A percentile compares a stretch with the other conserved stretches of the same genome.
These are phyloP conservation scores for Geotrichum citri-aurantii DNA, from an alignment of 1,139 yeast species.

Conservation along the genomic window DNA sequence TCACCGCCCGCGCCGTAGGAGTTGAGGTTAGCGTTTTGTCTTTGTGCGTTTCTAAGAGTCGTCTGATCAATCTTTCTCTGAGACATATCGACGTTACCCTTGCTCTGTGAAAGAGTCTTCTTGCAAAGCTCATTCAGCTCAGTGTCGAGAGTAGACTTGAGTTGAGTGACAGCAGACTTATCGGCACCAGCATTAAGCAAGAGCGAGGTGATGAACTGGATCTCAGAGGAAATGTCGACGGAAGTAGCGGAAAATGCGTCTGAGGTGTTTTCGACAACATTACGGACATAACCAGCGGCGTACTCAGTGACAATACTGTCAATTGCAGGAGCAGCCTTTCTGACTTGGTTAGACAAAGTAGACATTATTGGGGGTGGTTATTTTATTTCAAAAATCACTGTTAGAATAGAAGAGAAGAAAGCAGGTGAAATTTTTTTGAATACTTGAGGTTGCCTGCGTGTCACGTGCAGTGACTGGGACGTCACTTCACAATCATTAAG, in stretches of 20 bases:
- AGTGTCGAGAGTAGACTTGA: conserved; percentile 44
- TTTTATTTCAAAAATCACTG: background rate
- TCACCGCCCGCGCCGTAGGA: conserved; percentile 46
- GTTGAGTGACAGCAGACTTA: conserved; percentile 43
- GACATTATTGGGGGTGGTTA: conserved; percentile 8
- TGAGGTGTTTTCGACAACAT: conserved; percentile 65
- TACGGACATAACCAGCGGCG: conserved; percentile 83
- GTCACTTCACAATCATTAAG: background rate
- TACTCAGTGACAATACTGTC: conserved; percentile 90
- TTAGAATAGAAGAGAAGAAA: background rate
- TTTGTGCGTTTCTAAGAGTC: conserved; percentile 36
- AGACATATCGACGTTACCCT: conserved; percentile 59
- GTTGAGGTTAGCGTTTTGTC: conserved; percentile 28
- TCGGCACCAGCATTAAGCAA: conserved; percentile 80
- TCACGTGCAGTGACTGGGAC: conserved; percentile 9
- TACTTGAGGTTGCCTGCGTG: background rate
- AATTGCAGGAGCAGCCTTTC: conserved; percentile 80
- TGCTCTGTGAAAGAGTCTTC: conserved; percentile 54
- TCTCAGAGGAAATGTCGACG: conserved; percentile 59
- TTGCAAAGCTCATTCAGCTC: conserved; percentile 52
- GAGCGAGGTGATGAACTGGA: conserved; percentile 56
- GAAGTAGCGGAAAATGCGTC: conserved; percentile 67
- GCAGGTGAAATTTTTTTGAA: background rate
- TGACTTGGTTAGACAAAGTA: conserved; percentile 43
- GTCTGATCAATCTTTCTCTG: conserved; percentile 56